Evolutionary conservation across 345 rosid genomes (phyloP), one percentile per base, ranked within the genome.

Genomic region (Balakata baccata): DNA sequence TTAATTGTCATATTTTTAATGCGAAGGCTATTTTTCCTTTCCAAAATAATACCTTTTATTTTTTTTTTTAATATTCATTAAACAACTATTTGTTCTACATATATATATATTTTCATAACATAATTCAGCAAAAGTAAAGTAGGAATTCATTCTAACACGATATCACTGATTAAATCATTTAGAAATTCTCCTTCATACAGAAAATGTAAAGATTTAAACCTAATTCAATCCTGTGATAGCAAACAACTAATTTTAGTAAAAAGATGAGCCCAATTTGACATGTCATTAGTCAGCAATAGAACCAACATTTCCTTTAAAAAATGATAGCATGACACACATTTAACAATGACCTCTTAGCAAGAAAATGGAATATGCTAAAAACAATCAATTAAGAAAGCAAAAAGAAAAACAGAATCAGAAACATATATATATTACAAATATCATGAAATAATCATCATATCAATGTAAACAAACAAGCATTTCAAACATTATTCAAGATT

Each of bases 301-400:
- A 49, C 17, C 29, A 23, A 1, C 68, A 62, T 45, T 29, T 64
- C 63, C 23, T 22, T 22, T 10, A 45, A 49, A 73, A 66, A 39
- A 56, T 41, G 29, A 51, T 50, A 7, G 50, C 34, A 64, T 45
- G 58, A 45, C 34, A 13, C 38, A 53, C 58, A 61, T 10, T 20
- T 22, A 76, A 47, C 14, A 64, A 50, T 54, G 37, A 7, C 25
- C 66, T 64, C 61, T 64, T 13, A 13, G 66, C 12, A 78, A 50
- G 29, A n/a, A 22, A 46, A 59, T 16, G 17, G 34, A 34, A 11
- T 66, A 66, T 16, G 34, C 34, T n/a, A 65, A 7, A 16, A 51
- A 54, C 10, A 54, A 54, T 4, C 1, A 23, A 37, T 69, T 3
- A 20, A 39, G 38, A 49, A 45, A 29, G 16, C 58, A 20, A 61